A percentile compares a stretch with the other conserved stretches of the same genome.
Conservation (phyloP, 345 rosid genomes). For the Eucalyptus paniculata region DNA sequence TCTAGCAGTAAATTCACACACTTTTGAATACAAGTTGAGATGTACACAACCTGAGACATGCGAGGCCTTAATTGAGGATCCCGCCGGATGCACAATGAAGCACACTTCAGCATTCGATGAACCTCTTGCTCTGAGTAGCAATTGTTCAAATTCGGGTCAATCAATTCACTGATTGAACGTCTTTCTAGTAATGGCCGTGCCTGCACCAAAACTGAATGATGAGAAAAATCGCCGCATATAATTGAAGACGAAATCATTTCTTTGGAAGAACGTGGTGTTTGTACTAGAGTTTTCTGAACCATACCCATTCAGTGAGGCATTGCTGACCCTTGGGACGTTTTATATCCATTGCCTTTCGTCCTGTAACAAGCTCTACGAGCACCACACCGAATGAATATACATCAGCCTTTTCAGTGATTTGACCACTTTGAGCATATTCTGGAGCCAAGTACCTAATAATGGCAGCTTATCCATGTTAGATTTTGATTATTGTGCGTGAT, state of each 20-base stretch:
- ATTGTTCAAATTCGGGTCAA: slow-evolving; percentile 59
- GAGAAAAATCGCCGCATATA: not conserved
- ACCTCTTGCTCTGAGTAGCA: slow-evolving; percentile 57
- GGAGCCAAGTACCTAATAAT: slow-evolving; percentile 80
- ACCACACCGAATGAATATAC: slow-evolving; percentile 94
- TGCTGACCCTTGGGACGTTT: slow-evolving; percentile 87
- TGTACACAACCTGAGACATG: slow-evolving; percentile 74
- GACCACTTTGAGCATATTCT: slow-evolving; percentile 95
- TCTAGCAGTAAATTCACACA: not conserved
- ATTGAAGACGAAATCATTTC: not conserved
- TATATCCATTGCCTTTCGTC: slow-evolving; percentile 93
- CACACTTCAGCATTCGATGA: slow-evolving; percentile 72
- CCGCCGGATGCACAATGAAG: slow-evolving; percentile 79
- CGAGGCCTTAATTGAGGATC: slow-evolving; percentile 86
- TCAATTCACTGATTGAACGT: slow-evolving; percentile 52
- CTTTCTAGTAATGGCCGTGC: slow-evolving; percentile 86
- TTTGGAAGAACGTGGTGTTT: not conserved
- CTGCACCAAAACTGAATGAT: slow-evolving; percentile 15
- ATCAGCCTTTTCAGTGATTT: slow-evolving; percentile 95
- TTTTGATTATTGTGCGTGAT: not conserved
- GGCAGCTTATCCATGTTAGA: not conserved
- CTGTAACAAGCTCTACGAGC: slow-evolving; percentile 88
- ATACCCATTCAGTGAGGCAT: slow-evolving; percentile 96
- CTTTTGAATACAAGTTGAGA: not conserved
- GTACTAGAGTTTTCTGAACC: not conserved